phyloP scores from a whole-genome alignment of 129 eudicot species.

The Pulicaria dysenterica region DNA sequence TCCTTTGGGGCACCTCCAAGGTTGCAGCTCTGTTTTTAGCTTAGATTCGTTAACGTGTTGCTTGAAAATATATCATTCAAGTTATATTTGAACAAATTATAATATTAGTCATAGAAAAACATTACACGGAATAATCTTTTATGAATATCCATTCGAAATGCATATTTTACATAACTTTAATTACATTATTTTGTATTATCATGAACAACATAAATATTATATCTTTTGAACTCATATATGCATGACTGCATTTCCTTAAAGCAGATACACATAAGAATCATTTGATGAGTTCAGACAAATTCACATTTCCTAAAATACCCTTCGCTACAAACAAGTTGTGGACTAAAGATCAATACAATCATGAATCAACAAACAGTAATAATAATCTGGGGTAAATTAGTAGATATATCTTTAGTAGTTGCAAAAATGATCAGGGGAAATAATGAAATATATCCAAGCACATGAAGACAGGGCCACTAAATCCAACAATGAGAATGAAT shows the following conservation, averaged over 20 bases:
- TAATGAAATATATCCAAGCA: not conserved
- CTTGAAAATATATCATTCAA: not conserved
- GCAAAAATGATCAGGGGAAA: not conserved
- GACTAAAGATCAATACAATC: not conserved
- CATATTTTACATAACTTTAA: not conserved
- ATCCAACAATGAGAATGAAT: conserved; percentile 3
- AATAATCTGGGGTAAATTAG: not conserved
- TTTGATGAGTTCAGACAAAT: no score
- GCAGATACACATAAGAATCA: no score
- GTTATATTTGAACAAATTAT: not conserved
- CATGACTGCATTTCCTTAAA: no score
- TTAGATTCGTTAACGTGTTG: not conserved
- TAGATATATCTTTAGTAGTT: not conserved
- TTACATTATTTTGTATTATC: no score
- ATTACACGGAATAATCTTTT: not conserved
- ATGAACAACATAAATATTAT: no score
- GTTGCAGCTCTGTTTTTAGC: conserved; percentile 34
- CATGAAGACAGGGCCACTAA: conserved; percentile 15
- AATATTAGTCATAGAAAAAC: not conserved
- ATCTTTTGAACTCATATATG: no score
- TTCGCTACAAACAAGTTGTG: not conserved
- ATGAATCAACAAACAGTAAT: not conserved
- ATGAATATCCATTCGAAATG: not conserved
- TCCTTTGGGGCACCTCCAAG: conserved; percentile 65
- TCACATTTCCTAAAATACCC: no score